phyloP scores from a whole-genome alignment of 2,329 filamentous ascomycete genomes.

The Teratosphaeria pseudoeucalypti region DNA sequence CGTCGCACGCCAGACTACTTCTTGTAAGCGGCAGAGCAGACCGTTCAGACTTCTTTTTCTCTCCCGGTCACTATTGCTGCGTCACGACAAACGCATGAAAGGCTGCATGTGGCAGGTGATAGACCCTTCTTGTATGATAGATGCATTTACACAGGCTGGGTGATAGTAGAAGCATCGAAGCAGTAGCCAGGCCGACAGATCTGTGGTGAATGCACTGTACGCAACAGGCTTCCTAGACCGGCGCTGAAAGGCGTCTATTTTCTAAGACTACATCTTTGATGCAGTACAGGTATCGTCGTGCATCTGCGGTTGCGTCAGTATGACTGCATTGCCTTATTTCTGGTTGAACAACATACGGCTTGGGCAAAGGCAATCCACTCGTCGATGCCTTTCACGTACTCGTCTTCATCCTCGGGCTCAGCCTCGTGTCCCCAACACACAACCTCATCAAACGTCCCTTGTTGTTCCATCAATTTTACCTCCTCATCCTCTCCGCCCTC shows the following conservation, averaged over 20 bases:
- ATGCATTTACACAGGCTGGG: background rate
- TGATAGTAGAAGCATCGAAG: background rate
- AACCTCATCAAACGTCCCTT: conserved; percentile 62
- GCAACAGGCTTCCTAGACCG: background rate
- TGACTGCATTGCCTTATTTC: background rate
- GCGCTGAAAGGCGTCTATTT: background rate
- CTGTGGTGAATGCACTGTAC: background rate
- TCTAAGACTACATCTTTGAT: background rate
- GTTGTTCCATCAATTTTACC: conserved; percentile 49
- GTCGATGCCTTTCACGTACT: conserved; percentile 62
- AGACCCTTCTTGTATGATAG: background rate
- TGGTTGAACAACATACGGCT: conserved; percentile 37
- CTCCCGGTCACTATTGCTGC: background rate
- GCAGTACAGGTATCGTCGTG: background rate
- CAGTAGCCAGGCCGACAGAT: background rate
- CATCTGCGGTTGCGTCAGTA: background rate
- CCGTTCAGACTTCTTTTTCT: background rate
- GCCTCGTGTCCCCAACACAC: conserved; percentile 78
- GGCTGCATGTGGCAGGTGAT: background rate
- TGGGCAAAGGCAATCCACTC: conserved; percentile 73
- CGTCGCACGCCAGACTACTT: conserved; percentile 95
- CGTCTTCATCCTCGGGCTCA: conserved; percentile 53
- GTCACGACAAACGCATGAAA: background rate
- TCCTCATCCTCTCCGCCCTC: conserved; percentile 36
- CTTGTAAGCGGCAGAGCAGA: conserved; percentile 49